A percentile compares a stretch with the other conserved stretches of the same genome.
Conservation (phyloP, 2,329 filamentous ascomycete genomes). For the Dactylellina cionopaga region DNA sequence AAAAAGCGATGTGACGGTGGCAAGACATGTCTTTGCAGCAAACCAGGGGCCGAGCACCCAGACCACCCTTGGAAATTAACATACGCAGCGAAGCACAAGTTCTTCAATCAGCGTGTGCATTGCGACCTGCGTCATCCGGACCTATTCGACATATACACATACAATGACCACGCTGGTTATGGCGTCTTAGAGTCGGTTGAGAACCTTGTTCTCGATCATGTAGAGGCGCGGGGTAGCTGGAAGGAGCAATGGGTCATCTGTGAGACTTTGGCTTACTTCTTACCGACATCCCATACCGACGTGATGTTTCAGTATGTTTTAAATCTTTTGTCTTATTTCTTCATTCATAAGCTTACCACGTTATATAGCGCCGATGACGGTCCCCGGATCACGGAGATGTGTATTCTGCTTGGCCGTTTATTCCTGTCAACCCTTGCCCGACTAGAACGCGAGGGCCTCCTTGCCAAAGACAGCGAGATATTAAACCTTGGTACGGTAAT, state of each 20-base stretch:
- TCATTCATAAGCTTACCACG: constrained; percentile 7
- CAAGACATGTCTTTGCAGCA: constrained; percentile 59
- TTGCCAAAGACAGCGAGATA: constrained; percentile 60
- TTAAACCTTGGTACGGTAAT: constrained; percentile 61
- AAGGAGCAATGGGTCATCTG: constrained; percentile 62
- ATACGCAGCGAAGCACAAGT: constrained; percentile 58
- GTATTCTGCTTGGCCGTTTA: constrained; percentile 58
- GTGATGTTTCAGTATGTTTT: constrained; percentile 54
- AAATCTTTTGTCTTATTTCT: background rate
- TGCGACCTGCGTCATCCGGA: constrained; percentile 59
- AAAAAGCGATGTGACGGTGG: constrained; percentile 55
- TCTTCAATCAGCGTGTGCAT: constrained; percentile 54
- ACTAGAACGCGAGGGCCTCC: constrained; percentile 59
- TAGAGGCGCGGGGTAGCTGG: constrained; percentile 59
- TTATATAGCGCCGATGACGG: constrained; percentile 58
- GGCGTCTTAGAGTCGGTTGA: constrained; percentile 63
- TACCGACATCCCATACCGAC: constrained; percentile 52
- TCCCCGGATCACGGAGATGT: constrained; percentile 52
- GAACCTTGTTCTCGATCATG: constrained; percentile 62
- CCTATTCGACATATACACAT: constrained; percentile 62
- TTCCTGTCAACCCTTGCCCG: constrained; percentile 62
- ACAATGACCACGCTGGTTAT: constrained; percentile 62
- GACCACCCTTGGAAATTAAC: constrained; percentile 59
- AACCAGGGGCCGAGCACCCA: constrained; percentile 58
- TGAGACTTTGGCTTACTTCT: constrained; percentile 60